These are phyloP conservation scores for Steccherinum ochraceum DNA, from an alignment of 768 basidiomycete genomes.

Conservation along the genomic window DNA sequence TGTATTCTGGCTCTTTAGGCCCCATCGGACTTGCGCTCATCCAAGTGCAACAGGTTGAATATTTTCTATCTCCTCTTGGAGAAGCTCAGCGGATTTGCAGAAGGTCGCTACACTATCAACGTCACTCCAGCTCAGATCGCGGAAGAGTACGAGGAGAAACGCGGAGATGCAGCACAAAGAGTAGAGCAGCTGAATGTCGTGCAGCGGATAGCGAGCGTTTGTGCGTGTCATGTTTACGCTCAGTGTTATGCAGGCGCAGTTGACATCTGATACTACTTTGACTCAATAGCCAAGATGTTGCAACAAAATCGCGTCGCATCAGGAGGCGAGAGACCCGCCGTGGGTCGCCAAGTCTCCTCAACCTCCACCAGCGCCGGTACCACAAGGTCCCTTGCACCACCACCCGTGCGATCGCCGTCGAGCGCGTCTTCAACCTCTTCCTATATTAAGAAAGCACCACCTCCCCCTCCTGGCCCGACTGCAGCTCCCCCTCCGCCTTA, in stretches of 20 bases:
- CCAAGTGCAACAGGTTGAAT: constrained; percentile 57
- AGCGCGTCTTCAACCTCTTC: constrained; percentile 29
- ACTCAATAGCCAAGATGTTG: constrained; percentile 55
- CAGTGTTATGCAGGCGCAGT: too few relatives aligned
- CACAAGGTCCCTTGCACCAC: constrained; percentile 11
- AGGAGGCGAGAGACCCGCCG: constrained; percentile 5
- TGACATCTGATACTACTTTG: not conserved
- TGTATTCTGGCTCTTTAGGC: constrained; percentile 28
- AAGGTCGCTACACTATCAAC: constrained; percentile 66
- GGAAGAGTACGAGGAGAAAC: constrained; percentile 68
- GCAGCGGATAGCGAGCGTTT: constrained; percentile 80
- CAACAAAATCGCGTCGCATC: constrained; percentile 40
- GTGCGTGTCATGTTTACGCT: constrained; percentile 40
- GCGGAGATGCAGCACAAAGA: constrained; percentile 74
- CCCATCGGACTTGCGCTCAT: not conserved
- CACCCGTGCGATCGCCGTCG: constrained; percentile 26
- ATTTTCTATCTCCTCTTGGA: constrained; percentile 93
- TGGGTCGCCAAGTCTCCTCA: constrained; percentile 14
- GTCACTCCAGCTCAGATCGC: constrained; percentile 64
- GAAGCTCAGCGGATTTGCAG: constrained; percentile 84
- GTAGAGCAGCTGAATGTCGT: constrained; percentile 79
- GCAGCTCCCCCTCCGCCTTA: constrained; percentile 34
- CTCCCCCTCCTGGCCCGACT: constrained; percentile 28
- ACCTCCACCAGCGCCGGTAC: constrained; percentile 18
- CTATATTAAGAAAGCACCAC: constrained; percentile 39